Evolutionary conservation across 1,139 yeast genomes (phyloP), one percentile per base, ranked within the genome.

Genomic region (Kodamaea sp.): DNA sequence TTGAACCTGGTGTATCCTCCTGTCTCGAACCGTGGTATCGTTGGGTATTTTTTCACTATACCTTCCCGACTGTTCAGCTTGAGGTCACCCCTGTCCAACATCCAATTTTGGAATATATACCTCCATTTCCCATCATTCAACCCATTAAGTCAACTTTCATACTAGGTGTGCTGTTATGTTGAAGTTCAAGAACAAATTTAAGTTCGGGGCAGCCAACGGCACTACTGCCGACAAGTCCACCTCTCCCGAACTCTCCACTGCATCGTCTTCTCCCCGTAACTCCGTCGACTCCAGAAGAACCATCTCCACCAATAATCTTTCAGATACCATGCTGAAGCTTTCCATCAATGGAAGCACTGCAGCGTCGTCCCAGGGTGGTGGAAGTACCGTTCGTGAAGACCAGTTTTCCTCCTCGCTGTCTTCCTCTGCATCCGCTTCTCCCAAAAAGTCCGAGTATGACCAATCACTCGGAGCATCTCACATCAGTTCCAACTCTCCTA

Each of bases 111-210:
- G n/a, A n/a, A n/a, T n/a, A n/a, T n/a, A n/a, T n/a, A n/a, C n/a
- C n/a, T n/a, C n/a, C n/a, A n/a, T n/a, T n/a, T n/a, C n/a, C n/a
- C n/a, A n/a, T n/a, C n/a, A n/a, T n/a, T n/a, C n/a, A n/a, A n/a
- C n/a, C n/a, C n/a, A n/a, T n/a, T n/a, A n/a, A n/a, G n/a, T n/a
- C n/a, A n/a, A n/a, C n/a, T n/a, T n/a, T n/a, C n/a, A n/a, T n/a
- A n/a, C n/a, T n/a, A n/a, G n/a, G n/a, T n/a, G n/a, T n/a, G n/a
- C n/a, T n/a, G n/a, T n/a, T n/a, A 69, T 69, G 75, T 56, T 68
- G 31, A 70, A 67, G 49, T 66, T 70, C 51, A 70, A 69, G 46
- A 70, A 70, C 48, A 70, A 70, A 51, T 66, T 70, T 54, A 70
- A 67, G 53, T 68, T 70, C 46, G 69, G 74, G 15, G 53, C 69